Conservation (phyloP, 1,284 basidiomycete genomes). For the Peniophora sp. region DNA sequence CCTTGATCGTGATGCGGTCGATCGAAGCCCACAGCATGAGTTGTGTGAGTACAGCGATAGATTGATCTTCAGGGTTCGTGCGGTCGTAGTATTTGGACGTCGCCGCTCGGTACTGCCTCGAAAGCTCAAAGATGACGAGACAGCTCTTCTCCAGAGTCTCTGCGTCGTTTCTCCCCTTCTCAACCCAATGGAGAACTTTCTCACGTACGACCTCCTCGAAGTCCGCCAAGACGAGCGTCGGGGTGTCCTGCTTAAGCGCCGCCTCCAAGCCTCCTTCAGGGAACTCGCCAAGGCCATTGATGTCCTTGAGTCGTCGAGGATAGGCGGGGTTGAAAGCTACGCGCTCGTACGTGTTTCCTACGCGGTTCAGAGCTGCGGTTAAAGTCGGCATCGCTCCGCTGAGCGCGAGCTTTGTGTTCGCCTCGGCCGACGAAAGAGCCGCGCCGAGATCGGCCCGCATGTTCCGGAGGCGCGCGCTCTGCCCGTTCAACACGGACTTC, state of each 20-base stretch:
- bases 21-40: conserved; percentile 37
- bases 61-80: conserved; percentile 31
- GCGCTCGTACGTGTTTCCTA: no score
- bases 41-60: conserved; percentile 33
- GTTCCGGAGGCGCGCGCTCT: no score
- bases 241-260: not conserved
- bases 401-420: no score
- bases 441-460: no score
- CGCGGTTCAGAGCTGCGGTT: no score
- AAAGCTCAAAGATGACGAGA: conserved; percentile 16
- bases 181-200: conserved; percentile 24
- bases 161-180: not conserved
- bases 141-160: not conserved
- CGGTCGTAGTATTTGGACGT: conserved; percentile 20
- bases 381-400: no score
- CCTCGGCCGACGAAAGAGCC: no score
- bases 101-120: conserved; percentile 17
- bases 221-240: not conserved
- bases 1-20: conserved; percentile 26
- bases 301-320: no score
- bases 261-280: not conserved
- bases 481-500: no score
- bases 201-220: conserved; percentile 23
- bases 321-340: no score
- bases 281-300: not conserved